Base-by-base conservation (phyloP, 352 stramenopile species). In the Pythium biforme region DNA sequence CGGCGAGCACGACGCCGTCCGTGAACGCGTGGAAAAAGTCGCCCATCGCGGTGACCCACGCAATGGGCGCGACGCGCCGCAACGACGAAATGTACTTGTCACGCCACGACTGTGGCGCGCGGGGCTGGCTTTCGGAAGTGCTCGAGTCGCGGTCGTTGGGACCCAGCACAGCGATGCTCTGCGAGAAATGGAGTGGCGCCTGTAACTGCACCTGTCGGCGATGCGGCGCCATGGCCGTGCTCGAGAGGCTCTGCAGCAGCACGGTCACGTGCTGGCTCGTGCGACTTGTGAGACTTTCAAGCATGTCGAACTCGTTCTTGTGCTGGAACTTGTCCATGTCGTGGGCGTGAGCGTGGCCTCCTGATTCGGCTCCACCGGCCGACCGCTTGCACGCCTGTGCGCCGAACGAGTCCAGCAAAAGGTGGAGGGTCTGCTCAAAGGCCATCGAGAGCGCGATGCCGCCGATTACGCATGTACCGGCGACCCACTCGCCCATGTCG, bases 1-100 rank as follows among this genome's bases (percentile, higher is more conserved):
- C 68, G 12, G 68, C 68, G 3, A 75, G 58, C 48, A 75, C 64
- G 52, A 75, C 65, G 17, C 68, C 68, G 50, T 75, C 68, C 4
- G 64, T 72, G 51, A 75, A 69, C 43, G 68, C 68, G 51, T 75
- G 68, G 43, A 72, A 62, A 45, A 71, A 69, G 37, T 75, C 68
- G 33, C 68, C 68, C 17, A 75, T 48, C 17, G 68, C 68, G 1
- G 68, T 72, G 48, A 75, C 69, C 68, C 68, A 75, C 31, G 68
- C 68, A 14, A 75, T 53, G n/a, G 68, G 68, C 41, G 66, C 37
- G 17, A 75, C 45, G 14, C 10, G 27, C 1, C 22, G 27, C 15
- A 66, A n/a, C 27, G 58, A 67, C 26, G 57, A 55, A 29, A 66
- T 50, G 34, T 70, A 65, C 49, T 62, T 66, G 41, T 53, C 51